Percentiles rank a stretch among this genome's conserved stretches.
Evolutionary conservation across 352 stramenopile genomes (phyloP).

Genomic region (Phytopythium aichiense): DNA sequence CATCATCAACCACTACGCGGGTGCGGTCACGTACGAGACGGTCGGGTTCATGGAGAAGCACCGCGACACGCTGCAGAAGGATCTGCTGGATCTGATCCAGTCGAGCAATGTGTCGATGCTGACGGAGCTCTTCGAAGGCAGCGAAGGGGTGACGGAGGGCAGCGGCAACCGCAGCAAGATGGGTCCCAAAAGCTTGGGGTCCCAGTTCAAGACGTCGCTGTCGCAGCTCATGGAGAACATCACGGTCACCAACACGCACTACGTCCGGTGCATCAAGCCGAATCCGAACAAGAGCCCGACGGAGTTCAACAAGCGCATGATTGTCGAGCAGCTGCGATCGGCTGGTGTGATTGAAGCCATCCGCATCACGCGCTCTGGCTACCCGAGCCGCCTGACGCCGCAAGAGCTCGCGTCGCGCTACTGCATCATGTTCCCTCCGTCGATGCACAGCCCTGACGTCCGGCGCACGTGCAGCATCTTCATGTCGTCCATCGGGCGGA

Average conservation of each 20-base stretch:
- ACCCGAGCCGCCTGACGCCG: slow-evolving; percentile 89
- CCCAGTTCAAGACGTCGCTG: slow-evolving; percentile 84
- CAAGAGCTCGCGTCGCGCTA: slow-evolving; percentile 79
- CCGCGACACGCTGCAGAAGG: slow-evolving; percentile 93
- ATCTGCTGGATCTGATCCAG: slow-evolving; percentile 89
- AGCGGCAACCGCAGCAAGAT: slow-evolving; percentile 47
- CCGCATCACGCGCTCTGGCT: slow-evolving; percentile 88
- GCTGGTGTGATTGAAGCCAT: slow-evolving; percentile 92
- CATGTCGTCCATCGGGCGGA: slow-evolving; percentile 79
- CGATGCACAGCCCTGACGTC: slow-evolving; percentile 78
- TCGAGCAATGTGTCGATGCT: slow-evolving; percentile 63
- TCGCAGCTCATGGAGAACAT: slow-evolving; percentile 87
- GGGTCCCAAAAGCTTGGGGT: slow-evolving; percentile 68
- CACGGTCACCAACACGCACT: slow-evolving; percentile 77
- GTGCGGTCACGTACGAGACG: slow-evolving; percentile 92
- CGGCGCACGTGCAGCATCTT: slow-evolving; percentile 75
- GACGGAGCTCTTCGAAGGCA: slow-evolving; percentile 71
- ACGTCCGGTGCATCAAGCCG: slow-evolving; percentile 88
- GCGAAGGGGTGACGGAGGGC: slow-evolving; percentile 30
- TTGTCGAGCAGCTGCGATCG: slow-evolving; percentile 88
- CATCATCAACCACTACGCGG: slow-evolving; percentile 95
- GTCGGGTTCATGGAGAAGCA: slow-evolving; percentile 97
- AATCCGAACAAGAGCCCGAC: slow-evolving; percentile 85
- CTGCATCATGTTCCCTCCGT: slow-evolving; percentile 87
- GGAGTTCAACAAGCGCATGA: slow-evolving; percentile 89